These are phyloP conservation scores for Komagataella populi DNA, from an alignment of 805 yeast species.

Conservation along the genomic window DNA sequence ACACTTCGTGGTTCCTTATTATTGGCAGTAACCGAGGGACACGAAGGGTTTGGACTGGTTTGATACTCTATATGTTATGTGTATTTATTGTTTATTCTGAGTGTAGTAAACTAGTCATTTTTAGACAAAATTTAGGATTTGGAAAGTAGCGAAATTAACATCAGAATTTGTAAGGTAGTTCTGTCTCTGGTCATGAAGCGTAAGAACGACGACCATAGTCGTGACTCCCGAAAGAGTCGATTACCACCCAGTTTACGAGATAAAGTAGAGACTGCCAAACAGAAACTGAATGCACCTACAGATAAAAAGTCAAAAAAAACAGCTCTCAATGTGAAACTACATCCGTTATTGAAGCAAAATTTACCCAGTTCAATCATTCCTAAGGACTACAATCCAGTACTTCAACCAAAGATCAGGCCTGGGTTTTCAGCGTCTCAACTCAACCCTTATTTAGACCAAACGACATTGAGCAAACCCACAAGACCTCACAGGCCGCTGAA, in stretches of 20 bases:
- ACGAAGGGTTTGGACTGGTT: conserved; percentile 91
- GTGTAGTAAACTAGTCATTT: background rate
- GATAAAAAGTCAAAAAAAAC: conserved; percentile 1
- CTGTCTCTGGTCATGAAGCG: background rate
- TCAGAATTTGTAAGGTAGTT: background rate
- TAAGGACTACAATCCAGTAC: conserved; percentile 7
- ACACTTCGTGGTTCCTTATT: conserved; percentile 68
- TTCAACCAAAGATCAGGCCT: conserved; percentile 5
- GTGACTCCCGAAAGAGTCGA: background rate
- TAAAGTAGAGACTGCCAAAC: background rate
- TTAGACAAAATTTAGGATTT: background rate
- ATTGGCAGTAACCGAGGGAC: conserved; percentile 85
- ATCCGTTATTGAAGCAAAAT: conserved; percentile 13
- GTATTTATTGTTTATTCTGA: background rate
- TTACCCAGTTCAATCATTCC: conserved; percentile 7
- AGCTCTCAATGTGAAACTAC: conserved; percentile 12
- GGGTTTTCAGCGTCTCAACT: conserved; percentile 11
- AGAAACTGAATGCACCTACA: background rate
- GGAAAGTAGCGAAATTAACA: conserved; percentile 1
- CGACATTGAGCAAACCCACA: conserved; percentile 9
- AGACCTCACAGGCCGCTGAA: conserved; percentile 23
- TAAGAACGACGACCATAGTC: background rate
- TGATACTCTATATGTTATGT: conserved; percentile 4
- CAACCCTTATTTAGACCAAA: conserved; percentile 19
- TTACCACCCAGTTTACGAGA: background rate